Percentiles rank a stretch among this genome's conserved stretches.
phyloP scores from a whole-genome alignment of 371 early-diverging fungal species.

The Lichtheimia ramosa region DNA sequence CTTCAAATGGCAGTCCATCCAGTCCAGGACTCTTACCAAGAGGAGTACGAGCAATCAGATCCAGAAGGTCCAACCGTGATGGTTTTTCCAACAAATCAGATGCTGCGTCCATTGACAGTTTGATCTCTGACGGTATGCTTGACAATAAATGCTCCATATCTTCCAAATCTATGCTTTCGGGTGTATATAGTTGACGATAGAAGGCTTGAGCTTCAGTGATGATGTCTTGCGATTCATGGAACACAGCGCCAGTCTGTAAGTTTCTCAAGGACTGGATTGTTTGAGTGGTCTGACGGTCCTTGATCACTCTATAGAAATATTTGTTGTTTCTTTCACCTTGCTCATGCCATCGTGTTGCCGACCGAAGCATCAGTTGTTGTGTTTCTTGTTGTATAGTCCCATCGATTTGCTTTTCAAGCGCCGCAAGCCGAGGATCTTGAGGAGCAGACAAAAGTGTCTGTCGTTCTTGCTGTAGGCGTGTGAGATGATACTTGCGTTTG shows the following conservation, averaged over 20 bases:
- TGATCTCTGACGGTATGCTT: not conserved
- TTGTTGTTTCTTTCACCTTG: constrained; percentile 26
- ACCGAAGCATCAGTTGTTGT: not conserved
- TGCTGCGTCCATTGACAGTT: too few species aligned
- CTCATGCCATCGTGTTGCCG: constrained; percentile 15
- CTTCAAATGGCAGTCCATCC: constrained; percentile 11
- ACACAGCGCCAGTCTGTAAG: not conserved
- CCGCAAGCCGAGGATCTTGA: too few species aligned
- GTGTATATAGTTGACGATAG: constrained; percentile 1
- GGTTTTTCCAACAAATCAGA: too few species aligned
- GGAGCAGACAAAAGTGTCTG: too few species aligned
- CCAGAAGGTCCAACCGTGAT: not conserved
- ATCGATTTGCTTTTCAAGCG: too few species aligned
- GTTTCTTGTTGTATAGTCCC: not conserved
- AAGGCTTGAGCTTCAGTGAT: not conserved
- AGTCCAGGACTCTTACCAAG: constrained; percentile 6
- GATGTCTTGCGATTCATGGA: not conserved
- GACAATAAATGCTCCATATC: too few species aligned
- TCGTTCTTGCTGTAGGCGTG: too few species aligned
- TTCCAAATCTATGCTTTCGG: too few species aligned
- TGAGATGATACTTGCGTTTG: too few species aligned
- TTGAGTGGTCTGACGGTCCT: constrained; percentile 9
- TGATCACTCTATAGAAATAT: constrained; percentile 24
- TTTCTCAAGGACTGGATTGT: constrained; percentile 13
- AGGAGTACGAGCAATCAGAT: too few species aligned